Conservation (phyloP, 2,329 filamentous ascomycete species). For the Botryotinia convoluta region DNA sequence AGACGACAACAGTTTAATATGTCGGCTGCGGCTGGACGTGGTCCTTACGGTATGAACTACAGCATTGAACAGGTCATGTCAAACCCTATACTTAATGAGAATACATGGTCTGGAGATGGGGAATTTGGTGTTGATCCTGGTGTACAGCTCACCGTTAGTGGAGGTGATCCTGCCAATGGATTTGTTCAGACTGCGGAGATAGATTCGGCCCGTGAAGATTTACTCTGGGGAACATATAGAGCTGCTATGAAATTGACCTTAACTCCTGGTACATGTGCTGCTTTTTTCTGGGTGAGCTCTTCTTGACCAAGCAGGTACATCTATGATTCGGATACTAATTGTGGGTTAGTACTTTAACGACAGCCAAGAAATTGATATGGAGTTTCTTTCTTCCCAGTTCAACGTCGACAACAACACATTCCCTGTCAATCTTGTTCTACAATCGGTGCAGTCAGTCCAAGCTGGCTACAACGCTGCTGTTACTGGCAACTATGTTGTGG, state of each 20-base stretch:
- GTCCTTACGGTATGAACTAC: slow-evolving; percentile 63
- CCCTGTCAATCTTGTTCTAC: slow-evolving; percentile 72
- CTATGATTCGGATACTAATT: slow-evolving; percentile 8
- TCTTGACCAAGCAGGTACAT: background rate
- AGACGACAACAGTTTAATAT: slow-evolving; percentile 64
- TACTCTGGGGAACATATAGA: slow-evolving; percentile 69
- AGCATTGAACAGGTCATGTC: slow-evolving; percentile 54
- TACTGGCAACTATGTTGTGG: slow-evolving; percentile 56
- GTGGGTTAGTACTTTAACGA: slow-evolving; percentile 67
- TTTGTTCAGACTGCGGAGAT: slow-evolving; percentile 64
- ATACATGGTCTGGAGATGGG: slow-evolving; percentile 46
- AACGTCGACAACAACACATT: slow-evolving; percentile 49
- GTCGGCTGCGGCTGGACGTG: slow-evolving; percentile 54
- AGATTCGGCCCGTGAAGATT: slow-evolving; percentile 57
- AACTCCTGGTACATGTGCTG: slow-evolving; percentile 58
- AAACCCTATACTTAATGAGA: slow-evolving; percentile 47
- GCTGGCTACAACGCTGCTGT: slow-evolving; percentile 61
- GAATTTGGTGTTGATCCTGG: slow-evolving; percentile 48
- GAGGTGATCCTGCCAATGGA: slow-evolving; percentile 44
- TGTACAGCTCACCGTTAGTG: slow-evolving; percentile 55
- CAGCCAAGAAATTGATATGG: slow-evolving; percentile 77
- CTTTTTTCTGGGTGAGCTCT: slow-evolving; percentile 70
- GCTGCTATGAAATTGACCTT: slow-evolving; percentile 58
- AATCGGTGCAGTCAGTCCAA: slow-evolving; percentile 58
- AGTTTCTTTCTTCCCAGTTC: slow-evolving; percentile 70